Base-by-base conservation (phyloP, 768 basidiomycete species). In the Mycena maculata region DNA sequence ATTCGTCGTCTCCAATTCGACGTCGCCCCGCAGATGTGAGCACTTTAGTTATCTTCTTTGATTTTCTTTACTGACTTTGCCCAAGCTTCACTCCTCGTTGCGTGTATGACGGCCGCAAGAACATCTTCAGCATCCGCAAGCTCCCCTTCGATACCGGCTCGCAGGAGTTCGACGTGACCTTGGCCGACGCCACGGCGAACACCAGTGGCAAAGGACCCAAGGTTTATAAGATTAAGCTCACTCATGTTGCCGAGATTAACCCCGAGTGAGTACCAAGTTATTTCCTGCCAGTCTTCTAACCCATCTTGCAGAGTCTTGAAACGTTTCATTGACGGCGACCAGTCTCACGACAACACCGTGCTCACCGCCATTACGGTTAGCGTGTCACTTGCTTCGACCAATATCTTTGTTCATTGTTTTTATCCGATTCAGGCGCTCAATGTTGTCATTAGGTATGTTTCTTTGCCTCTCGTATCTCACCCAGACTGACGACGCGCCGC, bases 131-230 rank as follows among this genome's bases (percentile, higher is more conserved):
- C 25, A 78, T 87, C 16, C 82, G 85, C 41, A 82, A 85, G 62
- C 81, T 94, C 11, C 86, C 89, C 0, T 88, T 95, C 30, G 83
- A 81, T 2, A 76, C 71, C 0, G 79, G 82, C 41, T 82, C 81
- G 9, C 83, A 84, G 67, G 90, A 94, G 89, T 92, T 93, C 66
- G 82, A 86, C 45, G 89, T 93, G 6, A 77, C 81, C 58, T 79
- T 91, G 36, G 77, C 79, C 2, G 83, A 85, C 47, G 68, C 69
- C 15, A 62, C 75, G 25, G 73, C 79, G 25, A 71, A 76, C 25
- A 70, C 74, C 1, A 79, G 79, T 68, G 76, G 76, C 13, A 84
- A 77, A 36, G 83, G 83, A 4, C 90, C 90, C 10, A 91, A 90
- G 68, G 81, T 87, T 5, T 93, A 89, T 79, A 91, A 88, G 72